Conservation (phyloP, 352 stramenopile genomes). For the Phytophthora hybrid region DNA sequence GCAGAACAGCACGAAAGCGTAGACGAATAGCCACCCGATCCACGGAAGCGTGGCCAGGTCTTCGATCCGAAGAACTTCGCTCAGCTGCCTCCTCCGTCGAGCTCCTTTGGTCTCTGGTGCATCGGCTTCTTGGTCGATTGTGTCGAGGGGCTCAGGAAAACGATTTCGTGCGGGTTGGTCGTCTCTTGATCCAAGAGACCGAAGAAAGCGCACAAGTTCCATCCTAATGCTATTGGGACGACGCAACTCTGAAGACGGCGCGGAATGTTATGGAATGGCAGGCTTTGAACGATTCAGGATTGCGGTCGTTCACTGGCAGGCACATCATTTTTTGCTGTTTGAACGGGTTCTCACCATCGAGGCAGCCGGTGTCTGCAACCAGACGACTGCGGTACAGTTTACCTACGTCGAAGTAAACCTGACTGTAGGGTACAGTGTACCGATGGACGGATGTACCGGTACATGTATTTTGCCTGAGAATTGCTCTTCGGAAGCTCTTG, state of each 20-base stretch:
- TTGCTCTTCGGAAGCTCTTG: too few relatives aligned
- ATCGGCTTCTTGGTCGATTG: background rate
- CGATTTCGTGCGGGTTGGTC: background rate
- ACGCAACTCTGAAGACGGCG: background rate
- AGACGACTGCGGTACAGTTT: conserved; percentile 4
- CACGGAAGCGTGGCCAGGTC: conserved; percentile 1
- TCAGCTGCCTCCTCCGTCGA: background rate
- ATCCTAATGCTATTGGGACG: background rate
- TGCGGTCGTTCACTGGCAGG: background rate
- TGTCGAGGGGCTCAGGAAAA: background rate
- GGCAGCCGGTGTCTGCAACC: conserved; percentile 1
- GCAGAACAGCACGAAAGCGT: conserved; percentile 14
- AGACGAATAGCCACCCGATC: conserved; percentile 22
- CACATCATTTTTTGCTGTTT: conserved; percentile 5
- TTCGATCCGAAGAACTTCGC: background rate
- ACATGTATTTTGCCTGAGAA: too few relatives aligned
- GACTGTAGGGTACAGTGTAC: too few relatives aligned
- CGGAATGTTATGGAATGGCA: background rate
- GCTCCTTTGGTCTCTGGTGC: background rate
- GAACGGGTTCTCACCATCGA: conserved; percentile 1
- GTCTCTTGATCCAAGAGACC: background rate
- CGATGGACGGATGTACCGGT: too few relatives aligned
- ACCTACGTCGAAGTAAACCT: too few relatives aligned
- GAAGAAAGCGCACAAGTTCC: background rate
- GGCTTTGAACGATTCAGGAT: background rate